phyloP scores from a whole-genome alignment of 768 basidiomycete genomes.

The Russula earlei region DNA sequence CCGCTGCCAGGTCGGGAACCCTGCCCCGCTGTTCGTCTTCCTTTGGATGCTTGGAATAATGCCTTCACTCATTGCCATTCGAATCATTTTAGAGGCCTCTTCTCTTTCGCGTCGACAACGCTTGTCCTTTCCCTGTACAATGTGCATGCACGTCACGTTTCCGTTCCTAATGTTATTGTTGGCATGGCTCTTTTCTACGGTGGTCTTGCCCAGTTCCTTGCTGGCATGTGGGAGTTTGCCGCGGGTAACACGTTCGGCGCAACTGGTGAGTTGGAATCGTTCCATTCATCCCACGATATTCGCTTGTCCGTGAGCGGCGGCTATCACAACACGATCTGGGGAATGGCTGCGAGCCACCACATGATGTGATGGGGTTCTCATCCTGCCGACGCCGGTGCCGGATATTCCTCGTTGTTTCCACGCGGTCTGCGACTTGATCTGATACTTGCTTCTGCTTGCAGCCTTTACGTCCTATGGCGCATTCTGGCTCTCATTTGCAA shows the following conservation, averaged over 20 bases:
- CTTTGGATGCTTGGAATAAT: neutral
- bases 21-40: slow-evolving; percentile 43
- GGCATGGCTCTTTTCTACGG: slow-evolving; percentile 85
- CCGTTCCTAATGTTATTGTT: slow-evolving; percentile 58
- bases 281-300: no score
- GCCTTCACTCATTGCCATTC: slow-evolving; percentile 2
- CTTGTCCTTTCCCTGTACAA: slow-evolving; percentile 75
- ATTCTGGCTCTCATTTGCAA: slow-evolving; percentile 82
- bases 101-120: slow-evolving; percentile 79
- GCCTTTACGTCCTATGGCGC: slow-evolving; percentile 80
- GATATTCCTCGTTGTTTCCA: no score
- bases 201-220: slow-evolving; percentile 77
- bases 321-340: no score
- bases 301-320: no score
- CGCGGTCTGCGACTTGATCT: neutral
- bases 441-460: slow-evolving; percentile 26
- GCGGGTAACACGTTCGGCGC: slow-evolving; percentile 61
- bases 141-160: slow-evolving; percentile 44
- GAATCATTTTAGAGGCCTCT: slow-evolving; percentile 70
- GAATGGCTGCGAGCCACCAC: no score
- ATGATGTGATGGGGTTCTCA: no score
- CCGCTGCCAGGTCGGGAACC: slow-evolving; percentile 42
- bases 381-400: no score
- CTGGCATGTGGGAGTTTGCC: slow-evolving; percentile 69
- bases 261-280: slow-evolving; percentile 42